Conservation (phyloP, 768 basidiomycete species). For the Agrocybe praecox region DNA sequence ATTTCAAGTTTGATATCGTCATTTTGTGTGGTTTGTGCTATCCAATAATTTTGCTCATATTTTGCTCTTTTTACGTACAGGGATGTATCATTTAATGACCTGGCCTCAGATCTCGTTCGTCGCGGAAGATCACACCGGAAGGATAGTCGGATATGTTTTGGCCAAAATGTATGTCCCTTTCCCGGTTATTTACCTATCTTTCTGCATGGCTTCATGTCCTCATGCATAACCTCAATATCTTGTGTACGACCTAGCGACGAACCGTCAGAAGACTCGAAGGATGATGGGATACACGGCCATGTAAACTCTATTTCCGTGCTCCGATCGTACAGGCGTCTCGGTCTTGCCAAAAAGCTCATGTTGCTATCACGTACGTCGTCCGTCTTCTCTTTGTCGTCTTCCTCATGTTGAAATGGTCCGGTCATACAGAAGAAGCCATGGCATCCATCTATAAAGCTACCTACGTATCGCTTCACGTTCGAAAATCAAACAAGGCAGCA, state of each 20-base stretch:
- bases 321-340: constrained; percentile 86
- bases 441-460: constrained; percentile 80
- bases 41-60: background rate
- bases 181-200: background rate
- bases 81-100: constrained; percentile 87
- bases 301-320: constrained; percentile 97
- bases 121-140: constrained; percentile 86
- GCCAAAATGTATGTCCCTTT: constrained; percentile 78
- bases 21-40: background rate
- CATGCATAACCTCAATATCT: too few relatives aligned
- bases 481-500: constrained; percentile 94
- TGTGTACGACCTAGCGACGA: constrained; percentile 30
- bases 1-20: background rate
- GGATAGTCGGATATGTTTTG: constrained; percentile 94
- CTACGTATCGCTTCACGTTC: constrained; percentile 88
- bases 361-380: constrained; percentile 77
- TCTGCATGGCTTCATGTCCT: background rate
- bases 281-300: constrained; percentile 77
- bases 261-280: constrained; percentile 52
- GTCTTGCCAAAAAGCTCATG: constrained; percentile 94
- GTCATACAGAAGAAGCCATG: constrained; percentile 84
- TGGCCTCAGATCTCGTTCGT: constrained; percentile 96
- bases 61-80: constrained; percentile 35
- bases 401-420: background rate
- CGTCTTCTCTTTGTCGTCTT: background rate